Evolutionary conservation across 805 yeast genomes (phyloP), one percentile per base, ranked within the genome.

Genomic region (Myxozyma monticola): DNA sequence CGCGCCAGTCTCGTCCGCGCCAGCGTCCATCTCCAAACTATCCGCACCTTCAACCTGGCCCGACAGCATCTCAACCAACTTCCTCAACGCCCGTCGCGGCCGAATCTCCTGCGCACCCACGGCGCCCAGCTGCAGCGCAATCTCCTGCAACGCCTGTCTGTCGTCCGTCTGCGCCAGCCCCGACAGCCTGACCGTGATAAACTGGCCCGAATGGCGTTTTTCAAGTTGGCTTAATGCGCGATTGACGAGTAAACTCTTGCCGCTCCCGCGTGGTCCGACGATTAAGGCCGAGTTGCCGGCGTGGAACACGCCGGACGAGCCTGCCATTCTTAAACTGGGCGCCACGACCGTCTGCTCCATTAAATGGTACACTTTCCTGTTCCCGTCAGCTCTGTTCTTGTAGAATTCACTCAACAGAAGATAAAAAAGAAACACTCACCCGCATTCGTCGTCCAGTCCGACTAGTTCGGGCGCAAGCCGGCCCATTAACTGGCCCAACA

Each of bases 251-350:
- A 78, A 68, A 0, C 90, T 74, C 64, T 91, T 91, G 0, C 96
- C 97, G 4, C 81, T 72, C 2, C 84, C 81, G 37, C 89, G 70
- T 0, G 96, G 88, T 0, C 98, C 98, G 38, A 89, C 74, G 1
- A 91, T 51, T 5, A 91, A 69, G 10, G 83, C 79, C 1, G 97
- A 91, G 63, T 87, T 88, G 5, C 95, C 90, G 55, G 88, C 93
- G 36, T 41, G 47, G 25, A 48, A 42, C 22, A 41, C 37, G 15
- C 31, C 38, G 3, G 39, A 12, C 33, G 31, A 28, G 31, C 12
- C 31, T 10, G 31, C 12, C 31, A 28, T 28, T 9, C 12, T 14
- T 14, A 40, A 42, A 6, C 31, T 8, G 15, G 56, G 51, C 28
- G 56, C 51, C 9, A 37, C n/a, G n/a, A 51, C 31, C 10, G 56